Base-by-base conservation (phyloP, 1,139 yeast genomes). In the Geotrichum klebahnii region DNA sequence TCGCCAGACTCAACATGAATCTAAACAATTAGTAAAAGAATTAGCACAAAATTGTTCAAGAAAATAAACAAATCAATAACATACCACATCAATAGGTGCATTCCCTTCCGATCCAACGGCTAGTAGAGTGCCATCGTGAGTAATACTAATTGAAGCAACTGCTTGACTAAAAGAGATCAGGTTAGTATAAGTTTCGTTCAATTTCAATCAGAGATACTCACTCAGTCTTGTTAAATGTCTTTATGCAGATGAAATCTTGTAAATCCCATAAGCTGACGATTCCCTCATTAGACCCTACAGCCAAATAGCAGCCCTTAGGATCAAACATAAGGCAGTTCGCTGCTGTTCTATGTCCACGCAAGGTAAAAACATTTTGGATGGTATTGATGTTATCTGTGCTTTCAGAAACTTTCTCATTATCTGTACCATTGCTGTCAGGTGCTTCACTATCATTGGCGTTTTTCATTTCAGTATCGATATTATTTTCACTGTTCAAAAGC, bases 251-350 rank as follows among this genome's bases (percentile, higher is more conserved):
- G 67, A 82, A 67, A 17, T 75, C 71, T 2, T 65, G 55, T 5
- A 79, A 63, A 39, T 73, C 71, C 87, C 89, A 84, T 10, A 81
- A 48, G 22, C 82, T 74, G n/a, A 83, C 76, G 28, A 80, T 74
- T 5, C 92, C 92, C 59, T 84, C 92, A 48, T 77, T 76, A n/a
- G 84, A 74, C 0, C 88, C 92, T 2, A 76, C 76, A 1, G 78
- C 76, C 10, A 84, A 57, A 57, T 67, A 77, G 20, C 67, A 61
- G 0, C 87, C 92, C 49, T 73, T 62, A 1, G 86, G 84, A 58
- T 82, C 89, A 49, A 81, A 68, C 8, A 70, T 69, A 9, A 82
- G 55, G 39, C 77, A 63, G 2, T 79, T 75, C 1, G 79, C 74
- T 0, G 81, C 68, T 0, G 83, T 75, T 39, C 82, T 70, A 59